These are phyloP conservation scores for Aechmea fasciata DNA, from an alignment of 176 grass and related monocot genomes.

Conservation along the genomic window DNA sequence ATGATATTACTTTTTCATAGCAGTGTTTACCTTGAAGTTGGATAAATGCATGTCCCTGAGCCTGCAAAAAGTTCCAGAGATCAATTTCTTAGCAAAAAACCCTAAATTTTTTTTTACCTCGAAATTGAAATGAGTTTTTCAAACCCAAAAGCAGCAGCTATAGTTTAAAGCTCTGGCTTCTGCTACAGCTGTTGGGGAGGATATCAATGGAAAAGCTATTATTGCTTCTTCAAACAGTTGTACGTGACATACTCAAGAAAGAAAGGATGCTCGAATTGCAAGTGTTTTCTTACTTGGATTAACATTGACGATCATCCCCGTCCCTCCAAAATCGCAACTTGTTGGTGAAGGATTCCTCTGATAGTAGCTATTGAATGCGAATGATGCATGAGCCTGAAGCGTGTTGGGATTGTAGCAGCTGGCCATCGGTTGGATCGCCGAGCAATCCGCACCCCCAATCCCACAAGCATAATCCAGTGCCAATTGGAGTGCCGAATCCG, in stretches of 20 bases:
- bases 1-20: background rate
- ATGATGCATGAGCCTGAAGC: conserved; percentile 68
- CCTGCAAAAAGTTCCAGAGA: conserved; percentile 40
- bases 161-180: too few relatives aligned
- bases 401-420: conserved; percentile 81
- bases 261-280: background rate
- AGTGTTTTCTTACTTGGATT: conserved; percentile 72
- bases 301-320: conserved; percentile 63
- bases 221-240: background rate
- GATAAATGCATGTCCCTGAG: conserved; percentile 53
- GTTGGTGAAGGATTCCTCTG: conserved; percentile 70
- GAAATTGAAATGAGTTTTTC: too few relatives aligned
- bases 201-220: too few relatives aligned
- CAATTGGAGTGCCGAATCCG: conserved; percentile 38
- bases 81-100: too few relatives aligned
- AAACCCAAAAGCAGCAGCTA: too few relatives aligned
- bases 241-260: background rate
- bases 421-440: conserved; percentile 66
- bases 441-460: conserved; percentile 79
- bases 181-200: too few relatives aligned
- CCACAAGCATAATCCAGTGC: conserved; percentile 85
- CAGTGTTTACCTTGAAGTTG: conserved; percentile 47
- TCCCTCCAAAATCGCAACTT: conserved; percentile 88
- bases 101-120: too few relatives aligned
- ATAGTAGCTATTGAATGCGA: conserved; percentile 95